Conservation (phyloP, 371 early-diverging fungal species). For the Rhizomucor pusillus region DNA sequence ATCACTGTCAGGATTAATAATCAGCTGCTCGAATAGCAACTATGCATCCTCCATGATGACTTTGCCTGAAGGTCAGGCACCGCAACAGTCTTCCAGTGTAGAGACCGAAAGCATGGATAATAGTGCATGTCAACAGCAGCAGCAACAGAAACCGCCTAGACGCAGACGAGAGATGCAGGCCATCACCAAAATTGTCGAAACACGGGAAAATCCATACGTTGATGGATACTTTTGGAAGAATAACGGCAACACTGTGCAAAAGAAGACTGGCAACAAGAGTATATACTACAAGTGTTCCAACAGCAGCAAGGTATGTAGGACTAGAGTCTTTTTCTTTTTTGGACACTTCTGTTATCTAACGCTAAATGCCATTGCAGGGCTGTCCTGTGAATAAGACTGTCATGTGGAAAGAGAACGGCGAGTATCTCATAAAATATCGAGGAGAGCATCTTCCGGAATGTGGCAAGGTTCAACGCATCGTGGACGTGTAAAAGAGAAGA, state of each 20-base stretch:
- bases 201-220: constrained; percentile 50
- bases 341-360: constrained; percentile 23
- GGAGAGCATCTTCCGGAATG: constrained; percentile 63
- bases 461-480: constrained; percentile 50
- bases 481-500: constrained; percentile 28
- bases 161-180: constrained; percentile 66
- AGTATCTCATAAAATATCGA: constrained; percentile 62
- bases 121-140: background rate
- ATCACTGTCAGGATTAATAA: background rate
- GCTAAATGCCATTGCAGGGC: constrained; percentile 23
- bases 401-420: constrained; percentile 58
- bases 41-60: background rate
- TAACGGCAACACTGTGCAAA: constrained; percentile 61
- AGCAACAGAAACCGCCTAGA: constrained; percentile 24
- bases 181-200: constrained; percentile 63
- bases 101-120: background rate
- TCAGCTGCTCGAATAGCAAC: background rate
- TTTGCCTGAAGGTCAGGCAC: background rate
- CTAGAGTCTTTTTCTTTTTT: too few relatives aligned
- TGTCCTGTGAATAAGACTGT: constrained; percentile 68
- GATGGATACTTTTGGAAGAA: constrained; percentile 66
- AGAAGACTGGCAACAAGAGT: constrained; percentile 64
- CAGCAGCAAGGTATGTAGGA: constrained; percentile 32
- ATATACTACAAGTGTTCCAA: constrained; percentile 60
- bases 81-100: background rate